These are phyloP conservation scores for Dendrobium nobile DNA, from an alignment of 106 monocot genomes.

Conservation along the genomic window DNA sequence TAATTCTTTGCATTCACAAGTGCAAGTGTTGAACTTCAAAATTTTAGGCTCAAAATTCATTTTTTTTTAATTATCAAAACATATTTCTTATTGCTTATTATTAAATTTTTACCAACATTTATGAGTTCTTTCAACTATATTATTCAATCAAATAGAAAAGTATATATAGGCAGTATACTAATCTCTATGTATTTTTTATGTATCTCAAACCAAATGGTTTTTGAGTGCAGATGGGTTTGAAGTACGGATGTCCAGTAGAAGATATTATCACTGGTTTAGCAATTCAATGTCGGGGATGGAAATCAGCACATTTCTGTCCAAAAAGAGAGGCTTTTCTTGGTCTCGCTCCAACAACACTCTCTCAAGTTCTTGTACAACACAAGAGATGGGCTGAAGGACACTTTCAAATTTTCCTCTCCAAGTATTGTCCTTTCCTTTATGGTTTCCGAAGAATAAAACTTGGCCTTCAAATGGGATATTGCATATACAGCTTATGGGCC, in stretches of 20 bases:
- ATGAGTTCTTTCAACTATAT: no score
- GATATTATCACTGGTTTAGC: conserved; percentile 66
- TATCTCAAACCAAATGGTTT: not conserved
- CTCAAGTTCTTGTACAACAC: conserved; percentile 46
- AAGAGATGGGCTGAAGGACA: conserved; percentile 69
- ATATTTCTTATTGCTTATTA: not conserved
- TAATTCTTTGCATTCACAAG: no score
- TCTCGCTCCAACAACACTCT: conserved; percentile 45
- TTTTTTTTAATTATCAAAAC: not conserved
- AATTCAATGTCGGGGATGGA: conserved; percentile 84
- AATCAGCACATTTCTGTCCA: conserved; percentile 46
- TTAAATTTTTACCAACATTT: no score
- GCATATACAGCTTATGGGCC: conserved; percentile 51
- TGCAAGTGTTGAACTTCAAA: no score
- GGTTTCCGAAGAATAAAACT: conserved; percentile 34
- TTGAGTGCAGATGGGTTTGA: conserved; percentile 44
- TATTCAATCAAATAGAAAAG: no score
- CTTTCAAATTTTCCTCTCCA: conserved; percentile 58
- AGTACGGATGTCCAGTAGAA: conserved; percentile 64
- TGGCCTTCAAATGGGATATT: conserved; percentile 54
- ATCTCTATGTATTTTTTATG: not conserved
- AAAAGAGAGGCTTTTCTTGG: conserved; percentile 42
- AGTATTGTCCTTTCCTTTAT: conserved; percentile 45
- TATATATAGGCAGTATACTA: no score
- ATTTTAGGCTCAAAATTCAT: not conserved